Percentiles rank a stretch among this genome's conserved stretches.
Evolutionary conservation across 2,329 filamentous ascomycete species (phyloP).

Genomic region (Colletotrichum godetiae): DNA sequence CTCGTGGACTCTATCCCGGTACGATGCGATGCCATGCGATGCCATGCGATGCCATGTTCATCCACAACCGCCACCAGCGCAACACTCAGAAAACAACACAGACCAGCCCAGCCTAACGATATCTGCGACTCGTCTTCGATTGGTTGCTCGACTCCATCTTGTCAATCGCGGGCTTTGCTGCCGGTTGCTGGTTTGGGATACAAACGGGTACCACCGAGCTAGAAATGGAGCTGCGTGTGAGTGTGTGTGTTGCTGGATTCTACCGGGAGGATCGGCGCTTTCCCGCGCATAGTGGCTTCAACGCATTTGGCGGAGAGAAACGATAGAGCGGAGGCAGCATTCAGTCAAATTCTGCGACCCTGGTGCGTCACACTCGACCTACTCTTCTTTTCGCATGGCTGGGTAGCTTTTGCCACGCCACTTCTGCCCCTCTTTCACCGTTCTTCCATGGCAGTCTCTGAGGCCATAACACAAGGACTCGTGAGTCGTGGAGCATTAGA

Average conservation of each 20-base stretch:
- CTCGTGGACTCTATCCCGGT: conserved; percentile 28
- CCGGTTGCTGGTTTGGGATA: background rate
- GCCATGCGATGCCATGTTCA: conserved; percentile 17
- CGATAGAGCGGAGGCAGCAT: conserved; percentile 21
- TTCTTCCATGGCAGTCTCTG: background rate
- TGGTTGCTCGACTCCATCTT: background rate
- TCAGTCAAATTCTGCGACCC: conserved; percentile 36
- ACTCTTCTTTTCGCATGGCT: conserved; percentile 27
- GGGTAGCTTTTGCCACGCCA: conserved; percentile 32
- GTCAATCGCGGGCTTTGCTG: background rate
- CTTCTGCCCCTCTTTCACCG: conserved; percentile 14
- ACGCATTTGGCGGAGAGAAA: conserved; percentile 23
- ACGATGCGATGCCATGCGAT: conserved; percentile 8
- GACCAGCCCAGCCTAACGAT: conserved; percentile 5
- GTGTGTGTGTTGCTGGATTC: conserved; percentile 26
- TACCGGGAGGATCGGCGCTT: conserved; percentile 23
- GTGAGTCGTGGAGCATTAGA: background rate
- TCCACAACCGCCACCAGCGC: background rate
- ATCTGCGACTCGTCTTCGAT: conserved; percentile 1
- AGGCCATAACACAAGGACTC: background rate
- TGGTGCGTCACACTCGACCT: conserved; percentile 33
- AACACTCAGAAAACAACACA: conserved; percentile 16
- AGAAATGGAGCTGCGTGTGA: conserved; percentile 21
- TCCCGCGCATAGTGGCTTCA: conserved; percentile 32
- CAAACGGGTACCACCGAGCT: conserved; percentile 13